These are phyloP conservation scores for Coemansia sp. DNA, from an alignment of 192 early-diverging fungal genomes.

Conservation along the genomic window DNA sequence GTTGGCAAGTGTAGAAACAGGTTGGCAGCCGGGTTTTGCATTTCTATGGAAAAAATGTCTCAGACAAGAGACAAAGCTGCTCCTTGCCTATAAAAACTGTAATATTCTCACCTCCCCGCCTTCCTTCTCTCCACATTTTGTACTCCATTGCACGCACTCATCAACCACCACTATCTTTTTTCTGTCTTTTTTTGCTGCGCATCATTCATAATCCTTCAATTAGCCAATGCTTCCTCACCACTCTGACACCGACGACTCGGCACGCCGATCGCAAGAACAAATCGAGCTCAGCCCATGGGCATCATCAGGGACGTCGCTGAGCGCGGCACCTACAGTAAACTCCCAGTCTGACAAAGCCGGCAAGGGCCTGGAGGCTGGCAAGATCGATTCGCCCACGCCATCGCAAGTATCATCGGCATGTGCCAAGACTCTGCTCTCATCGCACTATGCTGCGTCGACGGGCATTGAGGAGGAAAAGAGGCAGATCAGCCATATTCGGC, in stretches of 20 bases:
- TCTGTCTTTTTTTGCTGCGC: background rate
- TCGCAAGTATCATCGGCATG: background rate
- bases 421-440: background rate
- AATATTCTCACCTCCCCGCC: background rate
- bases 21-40: background rate
- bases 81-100: background rate
- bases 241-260: background rate
- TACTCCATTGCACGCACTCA: background rate
- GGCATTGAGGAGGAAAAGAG: background rate
- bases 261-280: background rate
- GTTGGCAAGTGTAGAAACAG: background rate
- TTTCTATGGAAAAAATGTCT: background rate
- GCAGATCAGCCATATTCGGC: background rate
- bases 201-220: background rate
- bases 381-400: background rate
- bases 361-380: background rate
- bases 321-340: constrained; percentile 1
- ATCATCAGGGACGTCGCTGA: background rate
- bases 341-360: background rate
- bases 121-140: background rate
- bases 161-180: background rate
- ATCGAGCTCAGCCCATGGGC: constrained; percentile 5
- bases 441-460: background rate
- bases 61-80: background rate
- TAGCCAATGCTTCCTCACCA: constrained; percentile 7